Conservation (phyloP, 805 yeast genomes). For the Lipomyces chichibuensis region DNA sequence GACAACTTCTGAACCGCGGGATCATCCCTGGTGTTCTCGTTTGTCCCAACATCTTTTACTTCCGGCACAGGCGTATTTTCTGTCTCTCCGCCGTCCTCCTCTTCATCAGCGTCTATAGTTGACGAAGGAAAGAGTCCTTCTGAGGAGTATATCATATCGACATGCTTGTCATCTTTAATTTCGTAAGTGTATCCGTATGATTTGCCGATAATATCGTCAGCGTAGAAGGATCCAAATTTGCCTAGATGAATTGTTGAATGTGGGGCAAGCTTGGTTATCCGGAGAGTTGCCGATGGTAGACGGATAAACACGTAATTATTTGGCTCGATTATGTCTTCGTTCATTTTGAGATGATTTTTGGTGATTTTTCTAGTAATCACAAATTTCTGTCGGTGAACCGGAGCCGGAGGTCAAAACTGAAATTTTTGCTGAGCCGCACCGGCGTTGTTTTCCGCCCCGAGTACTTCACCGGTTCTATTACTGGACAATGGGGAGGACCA, state of each 20-base stretch:
- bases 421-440: background rate
- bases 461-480: too few species aligned
- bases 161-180: constrained; percentile 56
- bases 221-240: constrained; percentile 85
- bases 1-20: constrained; percentile 70
- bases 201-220: constrained; percentile 73
- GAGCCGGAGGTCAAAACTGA: background rate
- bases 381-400: background rate
- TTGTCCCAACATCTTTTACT: constrained; percentile 50
- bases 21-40: constrained; percentile 67
- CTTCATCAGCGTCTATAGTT: constrained; percentile 24
- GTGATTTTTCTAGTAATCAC: background rate
- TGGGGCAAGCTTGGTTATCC: constrained; percentile 67
- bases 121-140: constrained; percentile 33
- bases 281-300: constrained; percentile 79
- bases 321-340: constrained; percentile 47
- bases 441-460: background rate
- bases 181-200: constrained; percentile 91
- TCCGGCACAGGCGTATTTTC: constrained; percentile 42
- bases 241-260: constrained; percentile 74
- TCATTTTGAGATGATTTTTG: constrained; percentile 8
- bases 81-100: constrained; percentile 39
- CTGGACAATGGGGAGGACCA: too few species aligned
- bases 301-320: constrained; percentile 65
- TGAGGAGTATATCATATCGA: constrained; percentile 36